Conservation (phyloP, 1,284 basidiomycete genomes). For the Albatrellus sp. region DNA sequence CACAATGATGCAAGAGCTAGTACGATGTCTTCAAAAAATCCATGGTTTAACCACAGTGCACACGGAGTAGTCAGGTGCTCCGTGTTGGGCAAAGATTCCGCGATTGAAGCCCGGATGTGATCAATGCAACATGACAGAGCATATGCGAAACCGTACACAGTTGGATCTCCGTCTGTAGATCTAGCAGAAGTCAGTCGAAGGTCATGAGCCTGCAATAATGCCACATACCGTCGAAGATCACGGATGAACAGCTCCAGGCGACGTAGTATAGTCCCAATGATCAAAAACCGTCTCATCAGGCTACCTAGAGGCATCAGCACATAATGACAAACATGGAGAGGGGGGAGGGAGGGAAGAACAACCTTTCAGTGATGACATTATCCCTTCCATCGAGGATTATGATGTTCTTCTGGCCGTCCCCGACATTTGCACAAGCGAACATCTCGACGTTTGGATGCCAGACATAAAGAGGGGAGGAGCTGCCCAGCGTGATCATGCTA, state of each 20-base stretch:
- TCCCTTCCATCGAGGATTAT: slow-evolving; percentile 43
- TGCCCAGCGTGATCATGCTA: slow-evolving; percentile 42
- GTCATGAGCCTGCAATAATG: background rate
- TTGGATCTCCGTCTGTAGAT: slow-evolving; percentile 31
- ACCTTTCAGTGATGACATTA: slow-evolving; percentile 41
- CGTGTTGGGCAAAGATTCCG: slow-evolving; percentile 18
- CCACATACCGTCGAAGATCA: slow-evolving; percentile 28
- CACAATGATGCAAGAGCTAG: slow-evolving; percentile 39
- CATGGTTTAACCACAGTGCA: slow-evolving; percentile 40
- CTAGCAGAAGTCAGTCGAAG: background rate
- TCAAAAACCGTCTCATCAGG: slow-evolving; percentile 44
- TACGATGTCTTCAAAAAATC: slow-evolving; percentile 35
- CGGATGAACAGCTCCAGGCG: slow-evolving; percentile 45
- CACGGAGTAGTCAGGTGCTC: slow-evolving; percentile 21
- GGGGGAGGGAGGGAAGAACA: background rate
- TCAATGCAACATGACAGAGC: slow-evolving; percentile 42
- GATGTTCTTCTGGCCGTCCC: slow-evolving; percentile 18
- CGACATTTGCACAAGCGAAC: slow-evolving; percentile 29
- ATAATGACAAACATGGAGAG: background rate
- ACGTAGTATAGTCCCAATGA: slow-evolving; percentile 49
- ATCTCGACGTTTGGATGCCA: slow-evolving; percentile 43
- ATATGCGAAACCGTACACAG: slow-evolving; percentile 53
- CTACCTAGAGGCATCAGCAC: slow-evolving; percentile 20
- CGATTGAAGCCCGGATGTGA: slow-evolving; percentile 33
- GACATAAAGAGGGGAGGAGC: slow-evolving; percentile 46